These are phyloP conservation scores for Eurotiales sp. DNA, from an alignment of 2,329 filamentous ascomycete genomes.

Conservation along the genomic window DNA sequence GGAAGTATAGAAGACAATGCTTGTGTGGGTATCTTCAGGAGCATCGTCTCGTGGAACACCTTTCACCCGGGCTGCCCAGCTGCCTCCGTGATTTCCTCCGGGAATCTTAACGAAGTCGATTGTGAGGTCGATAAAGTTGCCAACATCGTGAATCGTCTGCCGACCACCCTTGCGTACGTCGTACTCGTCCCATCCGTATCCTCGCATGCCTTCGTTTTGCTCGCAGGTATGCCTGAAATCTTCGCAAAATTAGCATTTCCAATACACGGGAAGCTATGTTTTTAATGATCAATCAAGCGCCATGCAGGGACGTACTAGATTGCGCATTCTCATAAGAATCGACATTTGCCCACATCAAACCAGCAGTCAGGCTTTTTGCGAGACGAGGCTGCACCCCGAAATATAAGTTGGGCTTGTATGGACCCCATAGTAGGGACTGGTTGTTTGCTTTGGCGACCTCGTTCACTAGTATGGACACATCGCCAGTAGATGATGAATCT, in stretches of 20 bases:
- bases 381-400: slow-evolving; percentile 83
- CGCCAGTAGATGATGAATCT: slow-evolving; percentile 20
- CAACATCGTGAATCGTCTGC: slow-evolving; percentile 85
- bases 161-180: slow-evolving; percentile 82
- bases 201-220: slow-evolving; percentile 87
- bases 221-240: slow-evolving; percentile 93
- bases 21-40: slow-evolving; percentile 64
- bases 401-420: slow-evolving; percentile 90
- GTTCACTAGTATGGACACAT: slow-evolving; percentile 33
- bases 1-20: slow-evolving; percentile 75
- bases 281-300: no score
- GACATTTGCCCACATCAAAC: slow-evolving; percentile 83
- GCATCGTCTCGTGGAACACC: slow-evolving; percentile 71
- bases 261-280: not conserved
- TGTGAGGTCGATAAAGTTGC: slow-evolving; percentile 83
- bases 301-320: slow-evolving; percentile 57
- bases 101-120: slow-evolving; percentile 93
- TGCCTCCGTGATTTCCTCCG: slow-evolving; percentile 79
- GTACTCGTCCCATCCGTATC: slow-evolving; percentile 98
- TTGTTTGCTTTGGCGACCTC: slow-evolving; percentile 57
- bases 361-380: slow-evolving; percentile 75
- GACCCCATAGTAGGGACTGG: slow-evolving; percentile 89
- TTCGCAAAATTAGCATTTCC: slow-evolving; percentile 8
- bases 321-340: slow-evolving; percentile 75
- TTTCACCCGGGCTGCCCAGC: slow-evolving; percentile 86